Percentiles rank a stretch among this genome's conserved stretches.
Evolutionary conservation across 106 monocot genomes (phyloP).

Genomic region (Dioscorea dumetorum): DNA sequence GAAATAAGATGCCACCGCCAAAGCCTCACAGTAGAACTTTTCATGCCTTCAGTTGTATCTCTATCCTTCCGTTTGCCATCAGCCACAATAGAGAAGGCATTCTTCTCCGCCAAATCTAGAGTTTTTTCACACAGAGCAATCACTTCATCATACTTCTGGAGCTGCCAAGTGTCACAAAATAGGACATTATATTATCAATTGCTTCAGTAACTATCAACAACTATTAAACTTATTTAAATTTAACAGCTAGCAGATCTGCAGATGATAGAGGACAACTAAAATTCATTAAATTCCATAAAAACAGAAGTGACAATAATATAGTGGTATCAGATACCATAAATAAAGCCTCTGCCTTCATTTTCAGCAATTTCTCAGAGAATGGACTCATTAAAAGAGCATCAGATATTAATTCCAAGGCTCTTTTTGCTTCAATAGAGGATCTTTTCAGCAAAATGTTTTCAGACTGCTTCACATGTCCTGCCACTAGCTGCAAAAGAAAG

Average conservation of each 20-base stretch:
- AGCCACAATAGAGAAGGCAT: slow-evolving; percentile 15
- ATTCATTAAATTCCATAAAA: too few relatives aligned
- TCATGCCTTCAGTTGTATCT: slow-evolving; percentile 10
- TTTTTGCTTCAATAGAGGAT: slow-evolving; percentile 40
- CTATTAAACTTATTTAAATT: too few relatives aligned
- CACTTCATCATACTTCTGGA: slow-evolving; percentile 69
- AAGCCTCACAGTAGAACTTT: slow-evolving; percentile 12
- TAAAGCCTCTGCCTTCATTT: slow-evolving; percentile 93
- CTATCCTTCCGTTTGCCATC: slow-evolving; percentile 22
- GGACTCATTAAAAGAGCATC: slow-evolving; percentile 63
- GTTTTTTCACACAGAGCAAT: slow-evolving; percentile 70
- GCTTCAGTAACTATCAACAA: too few relatives aligned
- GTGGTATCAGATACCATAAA: slow-evolving; percentile 37
- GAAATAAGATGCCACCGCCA: slow-evolving; percentile 69
- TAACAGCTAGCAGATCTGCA: too few relatives aligned
- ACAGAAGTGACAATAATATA: too few relatives aligned
- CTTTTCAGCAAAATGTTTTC: slow-evolving; percentile 50
- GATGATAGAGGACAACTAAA: too few relatives aligned
- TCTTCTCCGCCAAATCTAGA: slow-evolving; percentile 45
- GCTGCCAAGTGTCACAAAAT: slow-evolving; percentile 32
- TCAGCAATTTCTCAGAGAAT: slow-evolving; percentile 62
- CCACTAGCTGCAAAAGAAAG: slow-evolving; percentile 44
- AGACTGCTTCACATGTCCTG: slow-evolving; percentile 36
- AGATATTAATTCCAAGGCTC: slow-evolving; percentile 48
- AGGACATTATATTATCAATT: too few relatives aligned